Conservation (phyloP, 2,329 filamentous ascomycete genomes). For the Cryphonectria radicalis region DNA sequence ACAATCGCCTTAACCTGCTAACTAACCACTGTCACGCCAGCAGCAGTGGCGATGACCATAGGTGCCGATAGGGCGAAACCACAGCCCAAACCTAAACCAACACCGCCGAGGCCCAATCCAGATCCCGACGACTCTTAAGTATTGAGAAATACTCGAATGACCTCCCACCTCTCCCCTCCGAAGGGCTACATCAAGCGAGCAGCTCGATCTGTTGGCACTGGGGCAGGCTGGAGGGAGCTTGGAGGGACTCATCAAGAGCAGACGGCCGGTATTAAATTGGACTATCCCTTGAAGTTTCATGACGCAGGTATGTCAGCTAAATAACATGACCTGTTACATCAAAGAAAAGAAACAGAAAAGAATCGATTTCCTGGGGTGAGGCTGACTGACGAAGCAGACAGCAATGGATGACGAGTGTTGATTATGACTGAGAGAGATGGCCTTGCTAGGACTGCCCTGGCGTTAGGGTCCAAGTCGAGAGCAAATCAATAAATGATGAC, state of each 20-base stretch:
- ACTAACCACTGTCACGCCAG: not conserved
- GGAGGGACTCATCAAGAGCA: not conserved
- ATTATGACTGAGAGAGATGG: not conserved
- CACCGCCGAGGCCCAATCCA: conserved; percentile 1
- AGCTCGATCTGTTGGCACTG: not conserved
- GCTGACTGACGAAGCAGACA: not conserved
- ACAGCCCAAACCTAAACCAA: conserved; percentile 4
- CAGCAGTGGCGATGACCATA: not conserved
- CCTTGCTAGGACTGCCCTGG: not conserved
- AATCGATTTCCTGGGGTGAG: not conserved
- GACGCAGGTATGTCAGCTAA: not conserved
- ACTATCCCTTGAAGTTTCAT: not conserved
- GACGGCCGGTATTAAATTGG: not conserved
- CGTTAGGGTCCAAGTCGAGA: not conserved
- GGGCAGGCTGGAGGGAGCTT: not conserved
- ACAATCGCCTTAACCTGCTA: not conserved
- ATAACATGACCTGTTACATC: not conserved
- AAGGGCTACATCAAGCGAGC: not conserved
- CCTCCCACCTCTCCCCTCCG: not conserved
- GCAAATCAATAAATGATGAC: not conserved
- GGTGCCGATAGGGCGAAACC: not conserved
- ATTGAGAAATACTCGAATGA: not conserved
- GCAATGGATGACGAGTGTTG: not conserved
- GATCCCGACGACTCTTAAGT: not conserved
- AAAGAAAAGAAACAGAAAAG: too few relatives aligned